Evolutionary conservation across 768 basidiomycete genomes (phyloP).

Genomic region (Lactifluus piperatus): DNA sequence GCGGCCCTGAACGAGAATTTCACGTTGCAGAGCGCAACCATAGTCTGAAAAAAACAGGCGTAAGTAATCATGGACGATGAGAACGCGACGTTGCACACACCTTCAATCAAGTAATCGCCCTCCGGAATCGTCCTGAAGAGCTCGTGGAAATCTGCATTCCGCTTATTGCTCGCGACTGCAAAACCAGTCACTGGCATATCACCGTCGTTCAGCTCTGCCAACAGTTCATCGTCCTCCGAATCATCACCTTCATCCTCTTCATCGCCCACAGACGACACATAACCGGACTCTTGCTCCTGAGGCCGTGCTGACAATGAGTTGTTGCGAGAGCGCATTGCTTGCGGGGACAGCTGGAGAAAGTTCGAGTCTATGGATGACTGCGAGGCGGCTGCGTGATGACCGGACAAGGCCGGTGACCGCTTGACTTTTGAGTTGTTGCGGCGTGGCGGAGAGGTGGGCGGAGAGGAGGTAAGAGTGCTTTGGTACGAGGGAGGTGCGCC

Average conservation of each 20-base stretch:
- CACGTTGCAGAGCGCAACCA: conserved; percentile 92
- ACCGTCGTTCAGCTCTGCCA: conserved; percentile 43
- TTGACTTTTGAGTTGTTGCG: background rate
- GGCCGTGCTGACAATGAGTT: conserved; percentile 21
- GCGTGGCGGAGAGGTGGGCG: background rate
- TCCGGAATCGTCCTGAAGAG: conserved; percentile 84
- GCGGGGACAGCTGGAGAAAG: conserved; percentile 8
- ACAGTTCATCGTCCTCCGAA: conserved; percentile 21
- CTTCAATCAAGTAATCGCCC: conserved; percentile 97
- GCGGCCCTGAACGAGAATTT: conserved; percentile 93
- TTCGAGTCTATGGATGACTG: conserved; percentile 19
- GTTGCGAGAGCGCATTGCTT: conserved; percentile 21
- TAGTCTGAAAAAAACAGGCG: conserved; percentile 70
- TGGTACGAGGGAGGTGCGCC: background rate
- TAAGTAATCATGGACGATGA: background rate
- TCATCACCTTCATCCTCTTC: conserved; percentile 31
- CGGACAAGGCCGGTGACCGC: conserved; percentile 13
- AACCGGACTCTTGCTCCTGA: conserved; percentile 22
- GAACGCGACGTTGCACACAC: conserved; percentile 36
- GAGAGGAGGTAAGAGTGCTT: background rate
- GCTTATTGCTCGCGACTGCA: conserved; percentile 89
- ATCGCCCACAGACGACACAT: conserved; percentile 18
- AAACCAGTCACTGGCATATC: conserved; percentile 94
- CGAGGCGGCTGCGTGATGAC: conserved; percentile 6
- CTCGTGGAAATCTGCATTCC: conserved; percentile 95